These are phyloP conservation scores for Halenospora varia DNA, from an alignment of 495 filamentous ascomycete species.

Conservation along the genomic window DNA sequence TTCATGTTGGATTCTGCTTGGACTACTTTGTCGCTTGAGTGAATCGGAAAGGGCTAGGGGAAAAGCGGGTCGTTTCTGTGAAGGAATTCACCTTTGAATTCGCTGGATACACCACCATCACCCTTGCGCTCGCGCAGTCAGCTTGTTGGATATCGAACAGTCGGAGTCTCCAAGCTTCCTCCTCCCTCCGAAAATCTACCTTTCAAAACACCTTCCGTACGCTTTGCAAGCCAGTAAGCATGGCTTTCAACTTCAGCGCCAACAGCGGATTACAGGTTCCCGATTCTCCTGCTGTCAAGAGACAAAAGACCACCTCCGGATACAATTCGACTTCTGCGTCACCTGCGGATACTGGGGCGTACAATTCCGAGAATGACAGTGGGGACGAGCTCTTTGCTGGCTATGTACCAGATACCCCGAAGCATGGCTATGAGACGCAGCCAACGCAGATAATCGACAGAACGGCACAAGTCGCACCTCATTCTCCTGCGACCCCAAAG, in stretches of 20 bases:
- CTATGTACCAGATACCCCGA: constrained; percentile 29
- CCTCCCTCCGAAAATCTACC: not conserved
- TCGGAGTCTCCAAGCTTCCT: no score
- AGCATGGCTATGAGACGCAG: constrained; percentile 34
- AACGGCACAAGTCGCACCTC: constrained; percentile 19
- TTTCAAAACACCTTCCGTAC: not conserved
- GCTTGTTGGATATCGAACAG: no score
- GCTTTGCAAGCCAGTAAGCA: not conserved
- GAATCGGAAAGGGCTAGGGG: not conserved
- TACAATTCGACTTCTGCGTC: constrained; percentile 30
- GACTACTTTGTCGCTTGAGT: no score
- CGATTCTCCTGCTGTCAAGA: constrained; percentile 32
- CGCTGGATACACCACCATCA: not conserved
- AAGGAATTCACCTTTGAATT: not conserved
- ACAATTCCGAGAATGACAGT: constrained; percentile 41
- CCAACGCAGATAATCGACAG: constrained; percentile 63
- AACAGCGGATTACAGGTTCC: not conserved
- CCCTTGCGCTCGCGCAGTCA: not conserved
- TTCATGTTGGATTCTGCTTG: no score
- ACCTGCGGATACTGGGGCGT: constrained; percentile 28
- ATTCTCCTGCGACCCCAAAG: constrained; percentile 28
- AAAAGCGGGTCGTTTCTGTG: not conserved
- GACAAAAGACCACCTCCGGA: constrained; percentile 35
- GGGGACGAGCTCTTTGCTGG: constrained; percentile 51
- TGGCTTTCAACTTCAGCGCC: constrained; percentile 5